Evolutionary conservation across 2,329 filamentous ascomycete genomes (phyloP).

Genomic region (Nannizziopsis barbatae): DNA sequence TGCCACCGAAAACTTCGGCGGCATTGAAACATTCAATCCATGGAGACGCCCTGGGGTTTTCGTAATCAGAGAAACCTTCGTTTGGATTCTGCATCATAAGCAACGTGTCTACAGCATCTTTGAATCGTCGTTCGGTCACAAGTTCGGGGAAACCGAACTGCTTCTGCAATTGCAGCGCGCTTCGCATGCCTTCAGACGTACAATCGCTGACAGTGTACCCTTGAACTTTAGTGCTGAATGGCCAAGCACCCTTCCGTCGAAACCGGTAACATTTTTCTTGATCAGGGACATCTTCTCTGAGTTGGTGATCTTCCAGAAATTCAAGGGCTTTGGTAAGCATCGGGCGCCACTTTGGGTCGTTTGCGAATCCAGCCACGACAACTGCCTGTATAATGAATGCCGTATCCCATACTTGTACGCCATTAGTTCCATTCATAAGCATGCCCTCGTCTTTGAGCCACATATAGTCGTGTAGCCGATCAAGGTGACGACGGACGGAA

Average conservation of each 20-base stretch:
- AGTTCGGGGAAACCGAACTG: conserved; percentile 62
- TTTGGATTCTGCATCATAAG: conserved; percentile 80
- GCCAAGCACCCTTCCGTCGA: conserved; percentile 85
- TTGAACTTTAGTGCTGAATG: conserved; percentile 83
- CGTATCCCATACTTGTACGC: conserved; percentile 97
- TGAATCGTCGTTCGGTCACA: conserved; percentile 65
- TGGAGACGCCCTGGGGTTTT: conserved; percentile 65
- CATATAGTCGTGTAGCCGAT: conserved; percentile 72
- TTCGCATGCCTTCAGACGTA: conserved; percentile 79
- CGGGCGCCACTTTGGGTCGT: conserved; percentile 62
- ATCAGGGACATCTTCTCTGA: conserved; percentile 68
- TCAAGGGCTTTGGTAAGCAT: conserved; percentile 74
- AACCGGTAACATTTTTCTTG: conserved; percentile 79
- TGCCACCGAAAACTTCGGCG: conserved; percentile 88
- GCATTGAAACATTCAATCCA: conserved; percentile 80
- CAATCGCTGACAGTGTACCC: conserved; percentile 95
- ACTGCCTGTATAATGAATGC: conserved; percentile 77
- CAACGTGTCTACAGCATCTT: conserved; percentile 81
- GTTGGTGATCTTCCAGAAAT: conserved; percentile 85
- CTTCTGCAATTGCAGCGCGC: conserved; percentile 73
- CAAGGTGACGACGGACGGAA: conserved; percentile 63
- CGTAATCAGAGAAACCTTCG: conserved; percentile 84
- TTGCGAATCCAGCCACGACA: conserved; percentile 65
- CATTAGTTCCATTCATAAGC: conserved; percentile 91
- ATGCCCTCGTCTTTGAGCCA: conserved; percentile 91